Evolutionary conservation across 2,329 filamentous ascomycete genomes (phyloP).

Genomic region (Diaporthe citrichinensis): DNA sequence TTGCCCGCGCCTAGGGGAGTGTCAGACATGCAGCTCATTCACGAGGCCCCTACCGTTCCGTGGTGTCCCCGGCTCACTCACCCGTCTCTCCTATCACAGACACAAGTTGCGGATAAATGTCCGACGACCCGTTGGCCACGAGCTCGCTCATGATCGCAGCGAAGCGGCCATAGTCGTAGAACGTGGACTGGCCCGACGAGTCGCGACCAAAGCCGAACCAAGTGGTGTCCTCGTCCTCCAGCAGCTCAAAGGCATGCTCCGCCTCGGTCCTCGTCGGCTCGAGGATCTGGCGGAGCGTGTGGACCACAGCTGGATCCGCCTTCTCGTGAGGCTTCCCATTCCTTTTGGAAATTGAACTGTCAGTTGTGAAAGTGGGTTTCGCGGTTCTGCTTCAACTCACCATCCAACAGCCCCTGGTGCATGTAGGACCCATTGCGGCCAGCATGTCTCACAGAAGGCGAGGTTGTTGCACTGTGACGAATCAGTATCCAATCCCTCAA

Average conservation of each 20-base stretch:
- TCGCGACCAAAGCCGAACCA: constrained; percentile 26
- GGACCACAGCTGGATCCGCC: constrained; percentile 6
- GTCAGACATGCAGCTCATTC: neutral
- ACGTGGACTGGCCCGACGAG: constrained; percentile 16
- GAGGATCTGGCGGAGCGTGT: constrained; percentile 15
- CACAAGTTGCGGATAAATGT: constrained; percentile 20
- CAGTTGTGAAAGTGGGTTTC: too few species aligned
- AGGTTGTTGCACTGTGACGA: neutral
- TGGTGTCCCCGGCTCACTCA: neutral
- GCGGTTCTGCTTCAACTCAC: neutral
- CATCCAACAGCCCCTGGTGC: constrained; percentile 2
- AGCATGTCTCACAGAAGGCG: constrained; percentile 17
- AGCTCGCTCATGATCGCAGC: constrained; percentile 25
- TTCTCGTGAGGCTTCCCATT: constrained; percentile 12
- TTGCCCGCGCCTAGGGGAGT: neutral
- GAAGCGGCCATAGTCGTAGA: constrained; percentile 22
- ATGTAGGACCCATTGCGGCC: constrained; percentile 4
- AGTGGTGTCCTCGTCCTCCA: constrained; percentile 26
- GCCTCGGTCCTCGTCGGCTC: constrained; percentile 12
- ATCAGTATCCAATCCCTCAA: neutral
- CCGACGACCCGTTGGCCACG: neutral
- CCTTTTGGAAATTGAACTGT: neutral
- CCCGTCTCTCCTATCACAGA: constrained; percentile 18
- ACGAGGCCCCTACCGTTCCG: fast-evolving
- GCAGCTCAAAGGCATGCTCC: constrained; percentile 19